phyloP scores from a whole-genome alignment of 2,329 filamentous ascomycete species.

The Penicillium polonicum region DNA sequence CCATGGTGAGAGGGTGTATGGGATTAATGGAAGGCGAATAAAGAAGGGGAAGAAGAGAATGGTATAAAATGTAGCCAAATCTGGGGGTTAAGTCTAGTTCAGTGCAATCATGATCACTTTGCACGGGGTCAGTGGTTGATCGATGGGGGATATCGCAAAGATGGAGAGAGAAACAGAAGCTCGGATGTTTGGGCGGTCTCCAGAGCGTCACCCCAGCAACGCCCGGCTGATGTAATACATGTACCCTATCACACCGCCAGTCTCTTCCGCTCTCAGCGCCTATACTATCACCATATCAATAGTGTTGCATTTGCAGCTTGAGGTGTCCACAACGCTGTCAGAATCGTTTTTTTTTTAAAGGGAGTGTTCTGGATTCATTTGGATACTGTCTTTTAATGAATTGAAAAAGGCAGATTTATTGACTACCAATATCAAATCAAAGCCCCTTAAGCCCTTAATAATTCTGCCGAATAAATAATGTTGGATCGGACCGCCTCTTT shows the following conservation, averaged over 20 bases:
- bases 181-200: slow-evolving; percentile 19
- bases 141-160: slow-evolving; percentile 10
- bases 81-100: slow-evolving; percentile 1
- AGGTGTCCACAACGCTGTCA: background rate
- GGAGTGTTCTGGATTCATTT: background rate
- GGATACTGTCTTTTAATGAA: background rate
- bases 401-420: background rate
- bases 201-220: slow-evolving; percentile 24
- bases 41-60: slow-evolving; percentile 8
- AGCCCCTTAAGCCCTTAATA: background rate
- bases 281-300: background rate
- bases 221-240: background rate
- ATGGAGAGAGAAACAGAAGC: slow-evolving; percentile 15
- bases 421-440: too few species aligned
- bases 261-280: background rate
- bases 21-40: slow-evolving; percentile 6
- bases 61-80: background rate
- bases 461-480: slow-evolving; percentile 4
- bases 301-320: background rate
- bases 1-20: slow-evolving; percentile 52
- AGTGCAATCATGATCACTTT: slow-evolving; percentile 13
- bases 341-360: too few species aligned
- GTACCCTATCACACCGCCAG: background rate
- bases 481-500: slow-evolving; percentile 31
- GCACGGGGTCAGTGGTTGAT: slow-evolving; percentile 8